Evolutionary conservation across 2,329 filamentous ascomycete species (phyloP).

Genomic region (Aspergillus sclerotialis): DNA sequence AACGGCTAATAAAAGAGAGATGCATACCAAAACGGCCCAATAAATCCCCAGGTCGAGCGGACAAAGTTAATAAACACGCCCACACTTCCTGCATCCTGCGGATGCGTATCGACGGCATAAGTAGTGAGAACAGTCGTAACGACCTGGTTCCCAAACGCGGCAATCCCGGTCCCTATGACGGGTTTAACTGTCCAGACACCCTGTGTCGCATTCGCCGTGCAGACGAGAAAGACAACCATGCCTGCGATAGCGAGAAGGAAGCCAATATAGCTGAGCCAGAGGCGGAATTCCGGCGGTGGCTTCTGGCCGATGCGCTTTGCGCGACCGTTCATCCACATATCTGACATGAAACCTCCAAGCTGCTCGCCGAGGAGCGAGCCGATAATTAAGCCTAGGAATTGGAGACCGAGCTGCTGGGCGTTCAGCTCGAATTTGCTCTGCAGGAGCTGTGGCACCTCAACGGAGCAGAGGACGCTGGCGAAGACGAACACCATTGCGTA

Average conservation of each 20-base stretch:
- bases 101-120: constrained; percentile 52
- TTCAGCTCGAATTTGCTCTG: constrained; percentile 51
- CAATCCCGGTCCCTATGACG: constrained; percentile 47
- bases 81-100: constrained; percentile 47
- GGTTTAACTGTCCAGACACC: constrained; percentile 51
- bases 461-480: constrained; percentile 47
- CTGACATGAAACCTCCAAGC: constrained; percentile 50
- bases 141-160: constrained; percentile 53
- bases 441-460: constrained; percentile 56
- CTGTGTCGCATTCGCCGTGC: constrained; percentile 38
- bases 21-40: constrained; percentile 30
- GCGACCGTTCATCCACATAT: constrained; percentile 48
- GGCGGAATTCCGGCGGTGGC: constrained; percentile 45
- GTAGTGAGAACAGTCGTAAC: constrained; percentile 56
- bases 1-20: too few relatives aligned
- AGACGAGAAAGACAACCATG: constrained; percentile 50
- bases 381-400: constrained; percentile 54
- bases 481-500: constrained; percentile 56
- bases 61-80: constrained; percentile 56
- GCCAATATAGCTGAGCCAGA: constrained; percentile 53
- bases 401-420: constrained; percentile 52
- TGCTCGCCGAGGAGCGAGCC: constrained; percentile 56
- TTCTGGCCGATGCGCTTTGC: constrained; percentile 26
- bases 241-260: constrained; percentile 47
- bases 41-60: constrained; percentile 32